phyloP scores from a whole-genome alignment of 371 early-diverging fungal genomes.

The Haplosporangium sp. region DNA sequence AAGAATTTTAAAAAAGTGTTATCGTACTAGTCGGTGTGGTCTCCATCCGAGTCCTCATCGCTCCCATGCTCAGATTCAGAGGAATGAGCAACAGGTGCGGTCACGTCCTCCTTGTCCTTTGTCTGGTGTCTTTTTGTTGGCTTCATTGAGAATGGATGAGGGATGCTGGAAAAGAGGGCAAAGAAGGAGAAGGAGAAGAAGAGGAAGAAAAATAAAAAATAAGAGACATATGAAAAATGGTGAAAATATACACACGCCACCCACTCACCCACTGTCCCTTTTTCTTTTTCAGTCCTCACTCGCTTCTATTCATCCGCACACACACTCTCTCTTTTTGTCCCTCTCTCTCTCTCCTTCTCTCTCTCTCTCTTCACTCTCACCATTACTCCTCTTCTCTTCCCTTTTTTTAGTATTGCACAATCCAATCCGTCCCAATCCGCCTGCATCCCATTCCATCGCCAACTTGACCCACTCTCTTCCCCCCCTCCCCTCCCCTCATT shows the following conservation, averaged over 20 bases:
- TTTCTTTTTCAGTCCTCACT: background rate
- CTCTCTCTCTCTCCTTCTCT: too few relatives aligned
- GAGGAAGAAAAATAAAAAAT: slow-evolving; percentile 11
- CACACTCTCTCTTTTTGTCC: background rate
- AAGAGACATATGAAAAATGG: background rate
- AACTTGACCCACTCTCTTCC: background rate
- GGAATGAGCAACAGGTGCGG: too few relatives aligned
- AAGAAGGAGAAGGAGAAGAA: slow-evolving; percentile 5
- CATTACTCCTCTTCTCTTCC: background rate
- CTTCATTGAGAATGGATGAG: slow-evolving; percentile 4
- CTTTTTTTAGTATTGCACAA: background rate
- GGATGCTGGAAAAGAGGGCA: background rate
- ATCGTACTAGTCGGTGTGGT: too few relatives aligned
- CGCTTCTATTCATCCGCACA: background rate
- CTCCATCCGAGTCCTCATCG: too few relatives aligned
- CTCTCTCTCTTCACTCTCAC: background rate
- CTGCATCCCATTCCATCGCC: too few relatives aligned
- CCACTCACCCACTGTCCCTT: background rate
- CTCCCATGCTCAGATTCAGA: too few relatives aligned
- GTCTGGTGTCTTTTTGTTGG: slow-evolving; percentile 4
- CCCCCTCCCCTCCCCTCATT: background rate
- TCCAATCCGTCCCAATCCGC: background rate
- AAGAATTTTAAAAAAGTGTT: too few relatives aligned
- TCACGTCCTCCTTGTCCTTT: background rate
- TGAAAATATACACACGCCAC: background rate